These are phyloP conservation scores for Phytopythium aichiense DNA, from an alignment of 352 stramenopile species.

Conservation along the genomic window DNA sequence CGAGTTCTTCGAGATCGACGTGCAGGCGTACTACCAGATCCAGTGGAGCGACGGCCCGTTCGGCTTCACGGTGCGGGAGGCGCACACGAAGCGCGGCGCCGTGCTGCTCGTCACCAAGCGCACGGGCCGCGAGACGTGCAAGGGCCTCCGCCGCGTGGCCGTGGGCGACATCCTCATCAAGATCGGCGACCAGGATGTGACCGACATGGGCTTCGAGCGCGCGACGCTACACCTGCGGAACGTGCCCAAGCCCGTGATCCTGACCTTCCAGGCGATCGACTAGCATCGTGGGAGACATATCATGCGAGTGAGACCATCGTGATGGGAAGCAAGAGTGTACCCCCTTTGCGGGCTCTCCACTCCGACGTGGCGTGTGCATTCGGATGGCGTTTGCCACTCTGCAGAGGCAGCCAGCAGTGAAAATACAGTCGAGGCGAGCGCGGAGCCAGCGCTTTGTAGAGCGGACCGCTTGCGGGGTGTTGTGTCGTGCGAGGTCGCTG, in stretches of 20 bases:
- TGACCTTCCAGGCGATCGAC: conserved; percentile 80
- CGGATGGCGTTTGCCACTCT: background rate
- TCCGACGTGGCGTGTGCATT: background rate
- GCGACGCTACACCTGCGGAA: conserved; percentile 68
- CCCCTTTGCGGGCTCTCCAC: background rate
- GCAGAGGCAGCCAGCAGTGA: background rate
- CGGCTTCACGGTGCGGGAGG: conserved; percentile 76
- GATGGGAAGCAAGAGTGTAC: background rate
- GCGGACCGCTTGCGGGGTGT: background rate
- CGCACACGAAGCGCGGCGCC: conserved; percentile 53
- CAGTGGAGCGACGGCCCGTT: conserved; percentile 81
- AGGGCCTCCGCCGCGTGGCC: conserved; percentile 64
- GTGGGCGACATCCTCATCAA: conserved; percentile 76
- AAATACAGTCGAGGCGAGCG: conserved; percentile 1
- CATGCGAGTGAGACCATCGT: background rate
- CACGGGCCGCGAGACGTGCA: conserved; percentile 70
- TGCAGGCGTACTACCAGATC: conserved; percentile 71
- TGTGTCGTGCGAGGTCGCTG: no score
- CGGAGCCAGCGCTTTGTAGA: background rate
- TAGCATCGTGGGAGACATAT: conserved; percentile 13
- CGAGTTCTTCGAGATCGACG: conserved; percentile 62
- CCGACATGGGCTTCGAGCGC: conserved; percentile 68
- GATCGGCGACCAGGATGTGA: conserved; percentile 70
- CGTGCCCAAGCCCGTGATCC: conserved; percentile 65
- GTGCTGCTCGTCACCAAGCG: conserved; percentile 80